Evolutionary conservation across 768 basidiomycete genomes (phyloP).

Genomic region (Tricholoma saponaceum): DNA sequence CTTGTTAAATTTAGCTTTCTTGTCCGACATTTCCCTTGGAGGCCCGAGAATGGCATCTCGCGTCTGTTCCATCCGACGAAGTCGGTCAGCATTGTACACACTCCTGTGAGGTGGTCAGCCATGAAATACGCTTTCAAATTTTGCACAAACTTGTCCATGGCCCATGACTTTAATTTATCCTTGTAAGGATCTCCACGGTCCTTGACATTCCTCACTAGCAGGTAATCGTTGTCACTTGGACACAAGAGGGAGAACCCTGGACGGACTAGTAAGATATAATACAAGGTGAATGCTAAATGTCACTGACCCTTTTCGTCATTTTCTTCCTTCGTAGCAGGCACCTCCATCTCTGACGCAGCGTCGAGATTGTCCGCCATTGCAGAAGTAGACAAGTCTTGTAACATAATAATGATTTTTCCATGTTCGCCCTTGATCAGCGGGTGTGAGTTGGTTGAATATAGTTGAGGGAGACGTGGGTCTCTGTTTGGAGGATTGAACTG

Average conservation of each 20-base stretch:
- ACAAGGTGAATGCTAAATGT: not conserved
- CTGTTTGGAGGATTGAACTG: not conserved
- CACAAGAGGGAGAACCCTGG: not conserved
- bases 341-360: not conserved
- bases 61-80: not conserved
- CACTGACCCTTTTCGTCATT: not conserved
- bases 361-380: not conserved
- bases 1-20: not conserved
- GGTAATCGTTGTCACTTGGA: not conserved
- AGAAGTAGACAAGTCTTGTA: not conserved
- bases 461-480: not conserved
- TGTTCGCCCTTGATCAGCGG: not conserved
- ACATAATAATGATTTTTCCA: not conserved
- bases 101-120: not conserved
- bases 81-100: not conserved
- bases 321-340: not conserved
- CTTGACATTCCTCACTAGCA: not conserved
- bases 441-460: not conserved
- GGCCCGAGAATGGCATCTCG: not conserved
- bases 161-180: not conserved
- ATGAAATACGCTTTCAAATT: not conserved
- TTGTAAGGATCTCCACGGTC: not conserved
- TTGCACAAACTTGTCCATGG: not conserved
- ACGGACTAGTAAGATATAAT: not conserved
- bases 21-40: not conserved